Percentiles rank a stretch among this genome's conserved stretches.
Conservation (phyloP, 2,329 filamentous ascomycete species). For the Colletotrichum nymphaeae region DNA sequence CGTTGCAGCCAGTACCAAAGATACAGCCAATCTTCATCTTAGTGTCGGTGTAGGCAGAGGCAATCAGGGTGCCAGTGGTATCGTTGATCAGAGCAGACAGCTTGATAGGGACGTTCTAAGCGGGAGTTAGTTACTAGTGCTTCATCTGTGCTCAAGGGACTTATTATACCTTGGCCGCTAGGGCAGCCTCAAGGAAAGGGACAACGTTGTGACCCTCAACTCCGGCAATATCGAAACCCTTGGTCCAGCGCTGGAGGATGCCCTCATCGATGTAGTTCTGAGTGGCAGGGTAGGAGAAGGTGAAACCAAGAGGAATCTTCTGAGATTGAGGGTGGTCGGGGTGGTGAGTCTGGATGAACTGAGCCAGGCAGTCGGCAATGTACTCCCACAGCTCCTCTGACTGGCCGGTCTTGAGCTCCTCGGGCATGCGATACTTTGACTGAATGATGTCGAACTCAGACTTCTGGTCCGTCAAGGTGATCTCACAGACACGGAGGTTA, state of each 20-base stretch:
- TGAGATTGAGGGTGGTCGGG: slow-evolving; percentile 71
- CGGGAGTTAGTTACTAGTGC: not conserved
- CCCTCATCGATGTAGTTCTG: slow-evolving; percentile 95
- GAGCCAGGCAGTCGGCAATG: slow-evolving; percentile 90
- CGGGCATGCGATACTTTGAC: slow-evolving; percentile 94
- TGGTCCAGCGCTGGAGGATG: slow-evolving; percentile 94
- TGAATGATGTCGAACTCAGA: slow-evolving; percentile 95
- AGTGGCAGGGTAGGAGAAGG: slow-evolving; percentile 94
- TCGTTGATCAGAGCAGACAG: slow-evolving; percentile 96
- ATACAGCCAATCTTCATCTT: slow-evolving; percentile 97
- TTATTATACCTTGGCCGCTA: slow-evolving; percentile 71
- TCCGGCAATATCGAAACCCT: slow-evolving; percentile 93
- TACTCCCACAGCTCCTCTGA: slow-evolving; percentile 94
- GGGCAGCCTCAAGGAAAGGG: slow-evolving; percentile 84
- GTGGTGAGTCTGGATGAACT: slow-evolving; percentile 90
- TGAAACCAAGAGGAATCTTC: slow-evolving; percentile 87
- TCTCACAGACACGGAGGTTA: slow-evolving; percentile 94
- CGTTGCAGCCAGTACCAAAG: slow-evolving; percentile 98
- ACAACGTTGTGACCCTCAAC: slow-evolving; percentile 94
- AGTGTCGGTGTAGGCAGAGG: slow-evolving; percentile 94
- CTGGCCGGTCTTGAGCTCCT: slow-evolving; percentile 88
- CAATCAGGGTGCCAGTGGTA: slow-evolving; percentile 96
- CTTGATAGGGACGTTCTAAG: slow-evolving; percentile 87
- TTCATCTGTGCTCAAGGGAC: not conserved
- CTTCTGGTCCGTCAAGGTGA: slow-evolving; percentile 86